Percentiles rank a stretch among this genome's conserved stretches.
phyloP scores from a whole-genome alignment of 257 asterid species.

The Forsythia viridissima region DNA sequence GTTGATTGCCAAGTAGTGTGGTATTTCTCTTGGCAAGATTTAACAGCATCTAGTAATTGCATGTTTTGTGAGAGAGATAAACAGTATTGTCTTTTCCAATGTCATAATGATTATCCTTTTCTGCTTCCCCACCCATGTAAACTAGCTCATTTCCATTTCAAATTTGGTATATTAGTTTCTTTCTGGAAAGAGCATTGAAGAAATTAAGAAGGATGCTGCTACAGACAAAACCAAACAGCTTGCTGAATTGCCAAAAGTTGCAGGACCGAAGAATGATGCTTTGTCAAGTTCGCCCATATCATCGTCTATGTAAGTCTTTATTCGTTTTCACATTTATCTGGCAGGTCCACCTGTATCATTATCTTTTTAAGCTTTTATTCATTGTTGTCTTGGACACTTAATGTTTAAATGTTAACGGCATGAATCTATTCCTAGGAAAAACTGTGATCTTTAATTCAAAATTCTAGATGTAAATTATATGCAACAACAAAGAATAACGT shows the following conservation, averaged over 20 bases:
- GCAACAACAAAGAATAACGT: background rate
- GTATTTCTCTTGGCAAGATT: background rate
- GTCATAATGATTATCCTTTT: constrained; percentile 5
- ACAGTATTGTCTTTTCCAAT: background rate
- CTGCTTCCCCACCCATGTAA: background rate
- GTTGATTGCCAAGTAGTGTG: background rate
- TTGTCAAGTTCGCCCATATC: constrained; percentile 30
- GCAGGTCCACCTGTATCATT: constrained; percentile 28
- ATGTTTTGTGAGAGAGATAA: background rate
- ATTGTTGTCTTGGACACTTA: background rate
- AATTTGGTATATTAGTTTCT: constrained; percentile 42
- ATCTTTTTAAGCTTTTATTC: constrained; percentile 24
- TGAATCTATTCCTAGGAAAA: background rate
- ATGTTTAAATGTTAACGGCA: background rate
- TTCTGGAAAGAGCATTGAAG: constrained; percentile 68
- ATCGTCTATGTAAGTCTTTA: constrained; percentile 30
- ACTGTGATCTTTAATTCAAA: background rate
- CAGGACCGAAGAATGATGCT: constrained; percentile 37
- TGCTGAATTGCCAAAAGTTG: constrained; percentile 31
- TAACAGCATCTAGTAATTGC: background rate
- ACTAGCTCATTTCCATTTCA: constrained; percentile 10
- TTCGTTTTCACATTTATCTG: background rate
- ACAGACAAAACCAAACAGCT: constrained; percentile 43
- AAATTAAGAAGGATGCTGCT: constrained; percentile 58
- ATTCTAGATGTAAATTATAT: background rate